Evolutionary conservation across 306 rosid species (phyloP).

Genomic region (Fagus sylvatica): DNA sequence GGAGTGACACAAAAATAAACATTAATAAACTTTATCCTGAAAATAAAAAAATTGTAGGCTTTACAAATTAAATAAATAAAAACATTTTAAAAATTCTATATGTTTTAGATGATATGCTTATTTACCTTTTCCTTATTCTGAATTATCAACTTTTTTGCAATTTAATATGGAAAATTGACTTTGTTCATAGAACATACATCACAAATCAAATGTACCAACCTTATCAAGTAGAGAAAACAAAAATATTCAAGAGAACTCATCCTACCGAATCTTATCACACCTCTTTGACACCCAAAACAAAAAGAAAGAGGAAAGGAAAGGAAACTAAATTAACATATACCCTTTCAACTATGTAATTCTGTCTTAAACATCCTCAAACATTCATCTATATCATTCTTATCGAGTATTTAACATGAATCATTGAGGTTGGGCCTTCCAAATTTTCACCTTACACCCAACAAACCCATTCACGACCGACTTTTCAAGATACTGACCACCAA

Average conservation of each 20-base stretch:
- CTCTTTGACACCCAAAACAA: background rate
- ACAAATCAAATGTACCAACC: background rate
- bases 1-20: conserved; percentile 26
- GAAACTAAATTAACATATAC: background rate
- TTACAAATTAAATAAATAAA: background rate
- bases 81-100: too few relatives aligned
- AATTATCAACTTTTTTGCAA: background rate
- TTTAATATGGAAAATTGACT: background rate
- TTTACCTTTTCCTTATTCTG: background rate
- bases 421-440: too few relatives aligned
- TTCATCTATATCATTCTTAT: background rate
- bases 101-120: background rate
- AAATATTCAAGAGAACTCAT: background rate
- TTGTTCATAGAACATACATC: background rate
- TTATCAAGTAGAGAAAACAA: background rate
- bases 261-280: background rate
- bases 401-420: background rate
- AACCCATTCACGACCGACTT: too few relatives aligned
- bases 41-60: background rate
- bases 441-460: too few relatives aligned
- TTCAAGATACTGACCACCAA: too few relatives aligned
- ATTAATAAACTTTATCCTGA: background rate
- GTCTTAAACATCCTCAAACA: background rate
- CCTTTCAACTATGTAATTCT: background rate
- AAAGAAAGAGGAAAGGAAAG: background rate